These are phyloP conservation scores for Trichoderma harzianum DNA, from an alignment of 2,329 filamentous ascomycete species.

Conservation along the genomic window DNA sequence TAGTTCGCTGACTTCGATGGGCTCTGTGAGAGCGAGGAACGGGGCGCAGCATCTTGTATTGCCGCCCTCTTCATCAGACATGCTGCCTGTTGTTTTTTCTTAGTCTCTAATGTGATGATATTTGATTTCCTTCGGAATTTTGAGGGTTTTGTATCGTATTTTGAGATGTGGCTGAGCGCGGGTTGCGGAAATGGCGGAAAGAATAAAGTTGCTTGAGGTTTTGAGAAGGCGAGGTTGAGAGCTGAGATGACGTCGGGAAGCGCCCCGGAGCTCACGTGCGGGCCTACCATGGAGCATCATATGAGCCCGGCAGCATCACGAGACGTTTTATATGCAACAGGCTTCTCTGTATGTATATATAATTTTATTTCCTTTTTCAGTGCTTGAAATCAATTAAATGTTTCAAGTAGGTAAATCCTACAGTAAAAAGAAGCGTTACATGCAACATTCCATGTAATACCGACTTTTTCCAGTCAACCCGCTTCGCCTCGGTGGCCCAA, in stretches of 20 bases:
- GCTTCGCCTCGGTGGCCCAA: background rate
- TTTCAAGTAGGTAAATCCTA: background rate
- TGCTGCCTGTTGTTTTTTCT: constrained; percentile 13
- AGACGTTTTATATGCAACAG: background rate
- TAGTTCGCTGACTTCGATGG: constrained; percentile 44
- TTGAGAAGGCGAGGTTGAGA: background rate
- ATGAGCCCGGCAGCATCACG: background rate
- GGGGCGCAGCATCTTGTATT: constrained; percentile 39
- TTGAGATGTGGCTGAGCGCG: too few species aligned
- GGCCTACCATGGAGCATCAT: background rate
- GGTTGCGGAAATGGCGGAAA: background rate
- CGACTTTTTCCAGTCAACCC: background rate
- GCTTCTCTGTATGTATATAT: background rate
- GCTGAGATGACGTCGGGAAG: constrained; percentile 3
- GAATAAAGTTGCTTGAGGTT: background rate
- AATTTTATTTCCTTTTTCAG: background rate
- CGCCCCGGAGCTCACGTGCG: constrained; percentile 3
- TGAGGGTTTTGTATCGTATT: background rate
- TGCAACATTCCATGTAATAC: background rate
- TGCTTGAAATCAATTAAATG: background rate
- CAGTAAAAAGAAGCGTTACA: background rate
- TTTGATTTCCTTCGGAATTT: background rate
- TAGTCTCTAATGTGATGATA: background rate
- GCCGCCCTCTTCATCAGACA: constrained; percentile 35
- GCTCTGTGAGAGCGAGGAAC: constrained; percentile 36